Percentiles rank a stretch among this genome's conserved stretches.
phyloP scores from a whole-genome alignment of 345 rosid species.

The Laguncularia racemosa region DNA sequence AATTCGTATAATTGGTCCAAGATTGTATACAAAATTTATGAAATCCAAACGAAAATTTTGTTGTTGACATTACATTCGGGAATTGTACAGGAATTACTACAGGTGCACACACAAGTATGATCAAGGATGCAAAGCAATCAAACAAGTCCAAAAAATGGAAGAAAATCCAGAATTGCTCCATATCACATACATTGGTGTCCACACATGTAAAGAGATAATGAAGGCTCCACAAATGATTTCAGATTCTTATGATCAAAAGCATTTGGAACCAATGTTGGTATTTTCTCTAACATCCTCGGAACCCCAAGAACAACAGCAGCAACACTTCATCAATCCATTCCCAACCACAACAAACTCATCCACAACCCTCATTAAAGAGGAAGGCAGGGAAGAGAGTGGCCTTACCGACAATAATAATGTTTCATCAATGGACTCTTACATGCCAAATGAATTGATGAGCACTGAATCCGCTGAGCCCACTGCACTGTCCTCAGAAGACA shows the following conservation, averaged over 20 bases:
- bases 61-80: too few species aligned
- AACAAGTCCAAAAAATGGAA: slow-evolving; percentile 70
- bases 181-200: slow-evolving; percentile 49
- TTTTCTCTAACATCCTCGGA: background rate
- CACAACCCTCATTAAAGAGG: slow-evolving; percentile 5
- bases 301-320: background rate
- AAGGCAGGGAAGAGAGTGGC: slow-evolving; percentile 11
- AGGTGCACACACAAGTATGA: slow-evolving; percentile 74
- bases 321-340: background rate
- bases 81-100: slow-evolving; percentile 64
- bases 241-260: background rate
- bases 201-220: slow-evolving; percentile 39
- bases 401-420: slow-evolving; percentile 4
- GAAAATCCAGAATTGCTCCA: slow-evolving; percentile 34
- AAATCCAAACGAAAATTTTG: background rate
- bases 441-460: background rate
- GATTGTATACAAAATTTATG: background rate
- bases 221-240: background rate
- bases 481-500: background rate
- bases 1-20: background rate
- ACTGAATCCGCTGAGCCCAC: slow-evolving; percentile 1
- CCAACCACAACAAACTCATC: background rate
- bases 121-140: slow-evolving; percentile 64
- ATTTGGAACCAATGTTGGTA: background rate
- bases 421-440: slow-evolving; percentile 3